Base-by-base conservation (phyloP, 2,329 filamentous ascomycete species). In the Pseudocercospora vitis region DNA sequence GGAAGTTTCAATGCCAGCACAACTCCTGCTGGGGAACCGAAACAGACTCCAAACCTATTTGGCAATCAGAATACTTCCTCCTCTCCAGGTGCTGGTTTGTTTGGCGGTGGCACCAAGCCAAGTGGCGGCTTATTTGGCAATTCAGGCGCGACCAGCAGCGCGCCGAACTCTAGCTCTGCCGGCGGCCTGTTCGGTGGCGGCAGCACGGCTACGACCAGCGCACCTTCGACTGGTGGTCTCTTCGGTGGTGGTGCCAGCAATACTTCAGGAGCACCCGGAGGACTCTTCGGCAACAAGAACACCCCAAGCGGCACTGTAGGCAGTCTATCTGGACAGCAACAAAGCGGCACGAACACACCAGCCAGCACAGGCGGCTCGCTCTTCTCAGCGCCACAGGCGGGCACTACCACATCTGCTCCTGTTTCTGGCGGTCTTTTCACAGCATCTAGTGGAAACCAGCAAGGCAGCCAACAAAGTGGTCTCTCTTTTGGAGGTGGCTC, bases 1-100 rank as follows among this genome's bases (percentile, higher is more conserved):
- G 50, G 48, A 11, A 57, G 55, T 50, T 51, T 57, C 16, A 57
- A 51, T 29, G 53, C 58, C 33, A 58, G 55, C 11, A 62, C 60
- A 6, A 62, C 60, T 12, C 60, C 60, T 9, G 56, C 56, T 23
- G 60, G 60, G 23, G 60, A 62, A 37, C 60, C 60, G 3, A 62
- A 62, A 48, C 56, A 57, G 37, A 53, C 57, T 7, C 42, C 42
- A 45, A 46, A 39, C n/a, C 46, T 49, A 7, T 56, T 61, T 18
- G 54, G 55, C 35, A 53, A 33, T 11, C 49, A 26, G 33, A 21
- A 44, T 4, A 26, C 26, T 28, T 33, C 49, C 16, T 35, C 48
- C n/a, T 47, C 48, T 8, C n/a, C n/a, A n/a, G n/a, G n/a, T n/a
- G 49, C 44, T 35, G 32, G 19, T 29, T 31, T 55, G 3, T 55